Percentiles rank a stretch among this genome's conserved stretches.
Evolutionary conservation across 2,329 filamentous ascomycete genomes (phyloP).

Genomic region (Fusarium decemcellulare): DNA sequence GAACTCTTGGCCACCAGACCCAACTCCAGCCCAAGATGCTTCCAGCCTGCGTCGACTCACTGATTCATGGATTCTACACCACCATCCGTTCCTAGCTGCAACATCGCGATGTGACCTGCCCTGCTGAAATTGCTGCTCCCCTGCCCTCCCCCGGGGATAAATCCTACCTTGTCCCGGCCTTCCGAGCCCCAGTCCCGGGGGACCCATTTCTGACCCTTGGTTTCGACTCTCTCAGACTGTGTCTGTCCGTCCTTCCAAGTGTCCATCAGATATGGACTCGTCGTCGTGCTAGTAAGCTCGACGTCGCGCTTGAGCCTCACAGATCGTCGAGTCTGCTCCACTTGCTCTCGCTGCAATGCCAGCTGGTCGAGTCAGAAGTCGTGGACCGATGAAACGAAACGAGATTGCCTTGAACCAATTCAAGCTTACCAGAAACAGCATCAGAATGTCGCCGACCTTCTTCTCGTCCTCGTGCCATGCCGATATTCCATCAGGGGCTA

Average conservation of each 20-base stretch:
- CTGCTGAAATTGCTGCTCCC: conserved; percentile 10
- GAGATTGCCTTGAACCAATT: background rate
- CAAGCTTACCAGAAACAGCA: background rate
- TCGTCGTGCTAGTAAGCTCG: background rate
- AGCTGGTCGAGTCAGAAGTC: background rate
- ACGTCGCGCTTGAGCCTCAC: conserved; percentile 1
- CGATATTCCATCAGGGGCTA: too few species aligned
- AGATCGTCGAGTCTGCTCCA: conserved; percentile 6
- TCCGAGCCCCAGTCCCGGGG: conserved; percentile 1
- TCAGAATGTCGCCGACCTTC: too few species aligned
- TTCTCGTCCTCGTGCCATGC: background rate
- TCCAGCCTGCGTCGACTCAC: too few species aligned
- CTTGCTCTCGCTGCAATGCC: background rate
- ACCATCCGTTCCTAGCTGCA: background rate
- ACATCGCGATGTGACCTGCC: conserved; percentile 12
- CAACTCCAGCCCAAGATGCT: background rate
- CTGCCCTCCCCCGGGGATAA: conserved; percentile 1
- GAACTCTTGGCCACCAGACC: background rate
- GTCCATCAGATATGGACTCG: conserved; percentile 2
- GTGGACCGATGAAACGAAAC: conserved; percentile 9
- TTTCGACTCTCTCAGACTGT: background rate
- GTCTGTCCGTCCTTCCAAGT: background rate
- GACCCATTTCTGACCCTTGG: conserved; percentile 11
- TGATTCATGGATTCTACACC: too few species aligned
- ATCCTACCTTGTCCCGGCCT: conserved; percentile 10